These are phyloP conservation scores for Wickerhamomyces sydowiorum DNA, from an alignment of 805 yeast species.

Conservation along the genomic window DNA sequence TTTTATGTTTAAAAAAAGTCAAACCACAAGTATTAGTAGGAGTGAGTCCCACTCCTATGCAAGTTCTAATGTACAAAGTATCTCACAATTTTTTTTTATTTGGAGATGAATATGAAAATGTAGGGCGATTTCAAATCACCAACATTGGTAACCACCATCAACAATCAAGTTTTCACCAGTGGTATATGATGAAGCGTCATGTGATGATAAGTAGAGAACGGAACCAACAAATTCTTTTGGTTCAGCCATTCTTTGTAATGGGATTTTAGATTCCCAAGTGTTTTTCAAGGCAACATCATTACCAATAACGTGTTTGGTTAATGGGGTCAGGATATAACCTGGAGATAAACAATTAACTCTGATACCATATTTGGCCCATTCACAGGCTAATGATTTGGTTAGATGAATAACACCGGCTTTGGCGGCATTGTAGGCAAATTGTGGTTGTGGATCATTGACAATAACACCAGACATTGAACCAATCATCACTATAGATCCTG, in stretches of 20 bases:
- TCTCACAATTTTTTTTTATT: too few species aligned
- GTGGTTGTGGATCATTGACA: constrained; percentile 77
- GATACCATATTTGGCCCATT: constrained; percentile 74
- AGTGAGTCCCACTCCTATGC: too few species aligned
- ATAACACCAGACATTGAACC: constrained; percentile 80
- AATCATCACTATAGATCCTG: constrained; percentile 60
- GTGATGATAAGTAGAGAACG: constrained; percentile 65
- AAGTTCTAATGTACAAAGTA: neutral
- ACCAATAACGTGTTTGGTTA: constrained; percentile 66
- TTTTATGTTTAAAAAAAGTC: too few species aligned
- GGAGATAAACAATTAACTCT: constrained; percentile 77
- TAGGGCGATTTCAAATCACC: constrained; percentile 34
- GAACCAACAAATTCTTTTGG: constrained; percentile 81
- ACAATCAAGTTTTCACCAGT: constrained; percentile 81
- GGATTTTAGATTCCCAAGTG: constrained; percentile 67
- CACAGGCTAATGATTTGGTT: constrained; percentile 70
- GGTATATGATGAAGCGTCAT: constrained; percentile 68
- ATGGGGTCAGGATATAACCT: constrained; percentile 75
- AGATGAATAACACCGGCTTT: constrained; percentile 84
- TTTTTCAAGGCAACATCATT: constrained; percentile 54
- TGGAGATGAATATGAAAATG: too few species aligned
- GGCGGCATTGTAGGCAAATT: constrained; percentile 76
- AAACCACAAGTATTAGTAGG: too few species aligned
- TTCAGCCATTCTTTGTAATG: constrained; percentile 80
- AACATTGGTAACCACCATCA: constrained; percentile 84